Conservation (phyloP, 768 basidiomycete species). For the Tylopilus sp. region DNA sequence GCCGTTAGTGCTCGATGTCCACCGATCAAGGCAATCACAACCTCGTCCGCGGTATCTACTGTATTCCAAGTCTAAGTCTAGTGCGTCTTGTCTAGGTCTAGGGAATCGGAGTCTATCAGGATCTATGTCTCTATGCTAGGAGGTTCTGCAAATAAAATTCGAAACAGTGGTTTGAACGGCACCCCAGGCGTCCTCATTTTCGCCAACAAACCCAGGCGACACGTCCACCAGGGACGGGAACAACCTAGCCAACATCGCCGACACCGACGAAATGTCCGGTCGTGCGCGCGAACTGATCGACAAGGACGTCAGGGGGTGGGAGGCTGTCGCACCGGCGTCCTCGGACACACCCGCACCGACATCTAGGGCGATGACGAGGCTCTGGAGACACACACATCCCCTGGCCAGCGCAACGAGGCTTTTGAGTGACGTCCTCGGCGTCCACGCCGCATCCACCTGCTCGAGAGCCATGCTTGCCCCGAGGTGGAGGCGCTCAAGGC, state of each 20-base stretch:
- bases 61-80: background rate
- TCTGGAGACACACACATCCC: constrained; percentile 15
- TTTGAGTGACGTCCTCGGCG: constrained; percentile 15
- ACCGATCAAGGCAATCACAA: background rate
- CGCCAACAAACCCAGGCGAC: constrained; percentile 31
- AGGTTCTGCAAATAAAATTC: background rate
- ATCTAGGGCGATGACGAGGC: constrained; percentile 22
- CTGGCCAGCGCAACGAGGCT: constrained; percentile 15
- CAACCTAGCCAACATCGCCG: constrained; percentile 30
- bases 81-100: background rate
- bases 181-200: constrained; percentile 32
- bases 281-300: constrained; percentile 33
- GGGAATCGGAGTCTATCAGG: background rate
- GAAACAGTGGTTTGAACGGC: constrained; percentile 11
- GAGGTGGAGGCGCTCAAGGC: constrained; percentile 40
- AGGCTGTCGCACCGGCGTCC: background rate
- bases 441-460: constrained; percentile 18
- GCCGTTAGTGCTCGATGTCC: background rate
- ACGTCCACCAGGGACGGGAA: constrained; percentile 39
- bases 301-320: constrained; percentile 30
- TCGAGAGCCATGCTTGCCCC: constrained; percentile 30
- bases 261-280: constrained; percentile 27
- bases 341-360: background rate
- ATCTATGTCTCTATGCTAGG: constrained; percentile 3
- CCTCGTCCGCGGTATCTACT: background rate